Evolutionary conservation across 1,139 yeast species (phyloP).

Genomic region (Yamadazyma trypodendri): DNA sequence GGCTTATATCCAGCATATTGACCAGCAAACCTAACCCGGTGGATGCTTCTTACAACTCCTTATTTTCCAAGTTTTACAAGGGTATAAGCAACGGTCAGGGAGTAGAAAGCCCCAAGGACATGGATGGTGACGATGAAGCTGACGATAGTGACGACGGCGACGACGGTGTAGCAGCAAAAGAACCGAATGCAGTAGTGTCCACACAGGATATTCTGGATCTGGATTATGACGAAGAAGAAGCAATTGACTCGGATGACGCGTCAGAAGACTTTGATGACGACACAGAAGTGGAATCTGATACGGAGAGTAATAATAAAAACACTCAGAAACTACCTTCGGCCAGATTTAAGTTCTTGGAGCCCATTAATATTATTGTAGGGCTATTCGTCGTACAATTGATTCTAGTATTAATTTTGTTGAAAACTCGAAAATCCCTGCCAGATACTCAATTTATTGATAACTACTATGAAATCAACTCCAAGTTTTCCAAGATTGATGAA

Average conservation of each 20-base stretch:
- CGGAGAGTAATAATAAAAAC: neutral
- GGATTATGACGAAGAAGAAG: conserved; percentile 5
- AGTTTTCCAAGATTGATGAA: conserved; percentile 19
- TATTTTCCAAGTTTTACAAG: conserved; percentile 7
- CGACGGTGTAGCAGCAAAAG: too few relatives aligned
- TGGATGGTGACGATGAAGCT: neutral
- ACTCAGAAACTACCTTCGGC: neutral
- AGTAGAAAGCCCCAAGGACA: neutral
- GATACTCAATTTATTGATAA: conserved; percentile 7
- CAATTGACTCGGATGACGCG: conserved; percentile 8
- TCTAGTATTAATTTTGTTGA: neutral
- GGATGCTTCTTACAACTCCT: conserved; percentile 4
- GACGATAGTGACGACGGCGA: neutral
- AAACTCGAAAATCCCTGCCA: neutral
- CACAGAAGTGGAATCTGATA: conserved; percentile 10
- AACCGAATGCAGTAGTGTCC: too few relatives aligned
- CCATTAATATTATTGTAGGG: neutral
- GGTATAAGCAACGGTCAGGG: neutral
- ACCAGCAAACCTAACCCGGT: conserved; percentile 2
- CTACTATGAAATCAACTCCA: conserved; percentile 18
- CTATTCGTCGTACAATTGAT: conserved; percentile 2
- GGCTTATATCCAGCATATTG: conserved; percentile 16
- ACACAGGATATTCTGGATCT: neutral
- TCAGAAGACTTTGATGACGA: conserved; percentile 7
- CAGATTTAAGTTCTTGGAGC: neutral